Evolutionary conservation across 768 basidiomycete species (phyloP).

Genomic region (Suillus weaverae): DNA sequence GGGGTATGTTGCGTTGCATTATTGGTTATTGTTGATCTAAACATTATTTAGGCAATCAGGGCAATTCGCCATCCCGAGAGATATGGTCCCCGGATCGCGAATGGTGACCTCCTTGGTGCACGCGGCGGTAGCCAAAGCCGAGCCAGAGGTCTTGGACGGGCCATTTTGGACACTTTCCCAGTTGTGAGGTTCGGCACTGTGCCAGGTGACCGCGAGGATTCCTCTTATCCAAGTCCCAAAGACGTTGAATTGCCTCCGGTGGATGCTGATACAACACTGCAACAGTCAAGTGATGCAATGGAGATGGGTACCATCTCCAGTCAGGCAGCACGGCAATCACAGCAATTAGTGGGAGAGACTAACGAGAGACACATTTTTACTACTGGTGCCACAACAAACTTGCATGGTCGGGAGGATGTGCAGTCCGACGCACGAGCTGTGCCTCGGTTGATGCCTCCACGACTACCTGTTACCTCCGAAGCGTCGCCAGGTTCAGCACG

Average conservation of each 20-base stretch:
- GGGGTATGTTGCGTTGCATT: slow-evolving; percentile 52
- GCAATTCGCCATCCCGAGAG: slow-evolving; percentile 88
- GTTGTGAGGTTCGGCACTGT: slow-evolving; percentile 76
- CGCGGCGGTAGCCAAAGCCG: slow-evolving; percentile 58
- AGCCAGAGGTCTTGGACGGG: slow-evolving; percentile 83
- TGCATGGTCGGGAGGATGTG: slow-evolving; percentile 7
- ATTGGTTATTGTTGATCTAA: slow-evolving; percentile 10
- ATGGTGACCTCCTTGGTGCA: slow-evolving; percentile 25
- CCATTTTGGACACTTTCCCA: slow-evolving; percentile 95
- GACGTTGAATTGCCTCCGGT: slow-evolving; percentile 32
- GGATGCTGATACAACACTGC: slow-evolving; percentile 3
- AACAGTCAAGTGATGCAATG: slow-evolving; percentile 14
- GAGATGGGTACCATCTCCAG: slow-evolving; percentile 2
- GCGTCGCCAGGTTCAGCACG: slow-evolving; percentile 1
- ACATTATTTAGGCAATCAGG: slow-evolving; percentile 59
- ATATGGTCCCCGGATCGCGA: slow-evolving; percentile 72
- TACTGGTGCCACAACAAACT: not conserved
- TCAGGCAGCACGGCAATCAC: not conserved
- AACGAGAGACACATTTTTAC: slow-evolving; percentile 1
- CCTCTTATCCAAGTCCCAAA: slow-evolving; percentile 21
- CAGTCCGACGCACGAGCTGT: slow-evolving; percentile 5
- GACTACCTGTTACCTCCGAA: slow-evolving; percentile 3
- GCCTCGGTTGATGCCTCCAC: slow-evolving; percentile 9
- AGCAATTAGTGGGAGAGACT: not conserved
- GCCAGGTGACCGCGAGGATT: slow-evolving; percentile 14